These are phyloP conservation scores for Alternaria sp. DNA, from an alignment of 2,329 filamentous ascomycete genomes.

Conservation along the genomic window DNA sequence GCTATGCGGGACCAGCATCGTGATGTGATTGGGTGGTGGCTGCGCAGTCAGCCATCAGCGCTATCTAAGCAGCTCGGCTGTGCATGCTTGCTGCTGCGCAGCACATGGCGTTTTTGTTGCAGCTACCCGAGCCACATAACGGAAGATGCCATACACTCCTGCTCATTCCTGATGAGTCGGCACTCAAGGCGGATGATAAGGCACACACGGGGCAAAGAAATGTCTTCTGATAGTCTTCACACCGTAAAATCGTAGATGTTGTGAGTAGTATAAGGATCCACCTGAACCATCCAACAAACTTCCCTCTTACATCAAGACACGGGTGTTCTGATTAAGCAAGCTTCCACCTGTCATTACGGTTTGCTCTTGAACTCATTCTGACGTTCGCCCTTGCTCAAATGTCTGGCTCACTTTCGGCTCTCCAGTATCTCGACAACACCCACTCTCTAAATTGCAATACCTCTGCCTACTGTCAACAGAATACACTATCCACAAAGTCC, in stretches of 20 bases:
- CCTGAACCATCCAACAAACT: background rate
- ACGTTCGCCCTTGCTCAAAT: slow-evolving; percentile 18
- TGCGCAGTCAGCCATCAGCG: background rate
- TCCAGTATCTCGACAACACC: slow-evolving; percentile 4
- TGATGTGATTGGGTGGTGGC: background rate
- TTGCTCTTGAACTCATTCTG: slow-evolving; percentile 4
- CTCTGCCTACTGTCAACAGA: background rate
- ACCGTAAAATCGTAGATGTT: too few relatives aligned
- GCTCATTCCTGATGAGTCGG: too few relatives aligned
- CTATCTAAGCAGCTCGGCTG: background rate
- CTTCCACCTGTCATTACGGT: slow-evolving; percentile 7
- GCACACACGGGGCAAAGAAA: background rate
- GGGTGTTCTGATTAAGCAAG: slow-evolving; percentile 1
- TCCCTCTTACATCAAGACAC: background rate
- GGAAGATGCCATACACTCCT: background rate
- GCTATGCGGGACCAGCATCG: background rate
- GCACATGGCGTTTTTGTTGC: background rate
- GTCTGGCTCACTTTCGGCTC: slow-evolving; percentile 18
- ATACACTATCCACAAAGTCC: slow-evolving; percentile 7
- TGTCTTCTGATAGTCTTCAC: too few relatives aligned
- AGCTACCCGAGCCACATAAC: background rate
- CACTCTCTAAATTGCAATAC: slow-evolving; percentile 8
- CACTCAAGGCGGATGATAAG: background rate
- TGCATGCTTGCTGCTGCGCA: background rate
- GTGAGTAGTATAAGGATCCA: slow-evolving; percentile 3